Evolutionary conservation across 1,139 yeast genomes (phyloP).

Genomic region (Hemisphaericaspora xylofermentans): DNA sequence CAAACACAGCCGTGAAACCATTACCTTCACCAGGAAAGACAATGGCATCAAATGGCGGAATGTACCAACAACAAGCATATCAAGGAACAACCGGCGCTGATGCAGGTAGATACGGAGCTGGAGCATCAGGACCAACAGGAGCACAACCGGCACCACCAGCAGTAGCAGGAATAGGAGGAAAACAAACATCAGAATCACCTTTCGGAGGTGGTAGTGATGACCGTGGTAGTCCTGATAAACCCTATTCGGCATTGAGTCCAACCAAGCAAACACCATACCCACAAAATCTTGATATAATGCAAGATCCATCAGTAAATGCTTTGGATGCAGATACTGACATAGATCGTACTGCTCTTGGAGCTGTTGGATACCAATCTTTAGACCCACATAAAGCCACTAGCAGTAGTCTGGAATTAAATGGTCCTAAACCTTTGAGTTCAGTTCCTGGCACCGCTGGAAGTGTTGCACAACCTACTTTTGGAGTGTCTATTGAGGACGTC

Average conservation of each 20-base stretch:
- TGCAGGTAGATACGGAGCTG: too few species aligned
- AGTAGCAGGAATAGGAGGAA: slow-evolving; percentile 7
- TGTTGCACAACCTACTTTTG: slow-evolving; percentile 61
- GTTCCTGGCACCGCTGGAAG: too few species aligned
- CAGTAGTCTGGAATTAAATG: slow-evolving; percentile 27
- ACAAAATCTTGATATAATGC: neutral
- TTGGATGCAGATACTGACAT: neutral
- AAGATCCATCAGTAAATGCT: neutral
- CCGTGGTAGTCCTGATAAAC: neutral
- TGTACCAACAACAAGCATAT: too few species aligned
- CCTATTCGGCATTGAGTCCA: neutral
- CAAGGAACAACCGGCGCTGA: too few species aligned
- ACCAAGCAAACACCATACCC: slow-evolving; percentile 1
- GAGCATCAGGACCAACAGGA: neutral
- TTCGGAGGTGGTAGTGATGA: too few species aligned
- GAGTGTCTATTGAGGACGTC: slow-evolving; percentile 72
- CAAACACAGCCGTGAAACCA: slow-evolving; percentile 3
- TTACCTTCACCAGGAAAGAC: neutral
- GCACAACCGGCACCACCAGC: neutral
- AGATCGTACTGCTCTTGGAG: neutral
- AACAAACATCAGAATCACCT: too few species aligned
- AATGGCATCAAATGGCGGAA: neutral
- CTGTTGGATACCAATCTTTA: slow-evolving; percentile 27
- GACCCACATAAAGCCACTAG: slow-evolving; percentile 33
- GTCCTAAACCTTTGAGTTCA: slow-evolving; percentile 39